Conservation (phyloP, 2,329 filamentous ascomycete species). For the Pseudopithomyces chartarum region DNA sequence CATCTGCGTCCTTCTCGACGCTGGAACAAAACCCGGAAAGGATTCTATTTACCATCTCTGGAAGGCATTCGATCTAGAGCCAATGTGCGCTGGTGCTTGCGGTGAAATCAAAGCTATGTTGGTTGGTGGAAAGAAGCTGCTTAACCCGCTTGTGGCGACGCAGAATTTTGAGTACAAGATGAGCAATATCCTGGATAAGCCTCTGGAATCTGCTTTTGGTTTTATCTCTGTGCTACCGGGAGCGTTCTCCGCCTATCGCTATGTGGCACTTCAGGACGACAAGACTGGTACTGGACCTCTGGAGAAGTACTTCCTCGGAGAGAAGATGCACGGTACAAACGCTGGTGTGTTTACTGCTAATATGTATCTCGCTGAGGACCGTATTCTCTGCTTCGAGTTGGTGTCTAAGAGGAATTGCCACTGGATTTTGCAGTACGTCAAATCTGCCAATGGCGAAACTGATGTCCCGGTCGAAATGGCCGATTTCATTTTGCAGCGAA, state of each 20-base stretch:
- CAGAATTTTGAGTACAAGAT: constrained; percentile 99
- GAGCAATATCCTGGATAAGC: constrained; percentile 98
- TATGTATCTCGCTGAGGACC: constrained; percentile 98
- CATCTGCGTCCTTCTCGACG: constrained; percentile 94
- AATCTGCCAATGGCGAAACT: constrained; percentile 94
- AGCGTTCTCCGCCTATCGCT: constrained; percentile 98
- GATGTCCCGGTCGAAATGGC: constrained; percentile 94
- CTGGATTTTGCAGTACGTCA: constrained; percentile 98
- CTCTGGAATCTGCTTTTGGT: constrained; percentile 93
- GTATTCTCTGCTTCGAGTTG: constrained; percentile 97
- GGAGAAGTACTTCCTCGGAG: constrained; percentile 95
- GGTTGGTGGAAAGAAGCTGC: constrained; percentile 80
- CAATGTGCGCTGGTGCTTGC: constrained; percentile 96
- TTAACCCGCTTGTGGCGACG: constrained; percentile 92
- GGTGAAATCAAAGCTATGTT: constrained; percentile 99
- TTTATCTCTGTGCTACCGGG: constrained; percentile 97
- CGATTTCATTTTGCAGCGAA: constrained; percentile 92
- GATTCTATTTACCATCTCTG: constrained; percentile 97
- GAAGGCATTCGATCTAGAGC: constrained; percentile 97
- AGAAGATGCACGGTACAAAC: constrained; percentile 91
- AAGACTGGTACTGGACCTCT: constrained; percentile 90
- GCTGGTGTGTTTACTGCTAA: constrained; percentile 98
- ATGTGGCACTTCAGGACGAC: constrained; percentile 92
- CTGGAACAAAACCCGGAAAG: constrained; percentile 90
- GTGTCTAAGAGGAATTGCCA: constrained; percentile 97